Evolutionary conservation across 2,329 filamentous ascomycete species (phyloP), one percentile per base, ranked within the genome.

Genomic region (Sarocladiaceae sp.): DNA sequence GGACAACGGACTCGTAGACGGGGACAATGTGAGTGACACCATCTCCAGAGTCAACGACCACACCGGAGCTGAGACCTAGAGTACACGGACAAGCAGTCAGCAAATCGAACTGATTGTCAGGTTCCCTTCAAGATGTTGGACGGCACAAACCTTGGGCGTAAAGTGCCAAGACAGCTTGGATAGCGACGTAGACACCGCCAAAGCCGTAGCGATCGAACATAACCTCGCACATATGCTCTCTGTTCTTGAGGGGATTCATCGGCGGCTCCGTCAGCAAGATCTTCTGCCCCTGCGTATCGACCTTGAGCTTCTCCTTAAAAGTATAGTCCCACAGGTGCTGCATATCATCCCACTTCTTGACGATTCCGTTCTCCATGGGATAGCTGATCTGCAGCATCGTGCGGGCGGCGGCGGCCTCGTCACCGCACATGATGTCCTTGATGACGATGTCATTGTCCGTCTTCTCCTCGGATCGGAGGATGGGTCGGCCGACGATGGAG

Each of bases 331-430:
- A 99, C 52, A 99, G 85, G 68, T 97, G 93, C 77, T 96, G 90
- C 94, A 99, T 99, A 71, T 99, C 94, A 62, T 99, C 94, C 94
- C 94, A 99, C 67, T 91, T 92, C 82, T 97, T 97, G 60, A 99
- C 91, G 64, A 99, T 97, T 64, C 94, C 94, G 70, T 99, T 99
- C 73, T 99, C 94, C 94, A 99, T 99, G 62, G 94, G 94, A 70
- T 99, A 99, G 71, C 88, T 96, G 67, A 99, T 95, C 72, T 99
- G 94, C 56, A 99, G 84, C 91, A 97, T 96, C 57, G 89, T 96
- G 65, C 94, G 86, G 59, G 94, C 93, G 51, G 91, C 91, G 15
- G 94, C 92, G 48, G 94, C 94, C 75, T 99, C 93, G 75, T 99
- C 94, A 69, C 94, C 94, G 74, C 93, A 97, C 94, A 99, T 99